Conservation (phyloP, 352 stramenopile species). For the Aphanomyces invadans region DNA sequence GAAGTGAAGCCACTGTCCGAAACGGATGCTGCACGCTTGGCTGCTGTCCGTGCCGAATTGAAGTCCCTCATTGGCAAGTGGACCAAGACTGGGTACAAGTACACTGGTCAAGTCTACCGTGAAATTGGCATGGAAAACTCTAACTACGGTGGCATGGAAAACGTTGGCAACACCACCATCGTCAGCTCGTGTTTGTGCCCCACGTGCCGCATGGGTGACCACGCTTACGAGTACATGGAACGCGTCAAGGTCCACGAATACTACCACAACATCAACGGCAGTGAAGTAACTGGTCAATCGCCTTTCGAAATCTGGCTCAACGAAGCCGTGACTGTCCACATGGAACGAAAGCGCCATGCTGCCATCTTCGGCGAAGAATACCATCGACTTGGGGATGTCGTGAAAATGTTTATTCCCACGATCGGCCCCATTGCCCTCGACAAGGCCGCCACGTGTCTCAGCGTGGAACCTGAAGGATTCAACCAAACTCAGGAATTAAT, state of each 20-base stretch:
- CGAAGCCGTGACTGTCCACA: slow-evolving; percentile 72
- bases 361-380: slow-evolving; percentile 66
- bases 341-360: slow-evolving; percentile 58
- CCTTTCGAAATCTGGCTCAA: slow-evolving; percentile 80
- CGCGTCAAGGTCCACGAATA: slow-evolving; percentile 78
- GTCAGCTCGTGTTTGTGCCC: slow-evolving; percentile 63
- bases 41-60: slow-evolving; percentile 42
- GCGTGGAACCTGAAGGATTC: slow-evolving; percentile 62
- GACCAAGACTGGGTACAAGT: slow-evolving; percentile 80
- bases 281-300: slow-evolving; percentile 68
- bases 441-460: slow-evolving; percentile 59
- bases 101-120: slow-evolving; percentile 68
- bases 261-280: slow-evolving; percentile 81
- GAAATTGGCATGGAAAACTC: slow-evolving; percentile 81
- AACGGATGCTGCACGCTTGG: slow-evolving; percentile 40
- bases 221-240: slow-evolving; percentile 76
- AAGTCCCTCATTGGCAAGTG: slow-evolving; percentile 56
- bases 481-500: slow-evolving; percentile 77
- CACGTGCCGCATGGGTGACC: slow-evolving; percentile 66
- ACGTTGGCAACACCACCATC: slow-evolving; percentile 76
- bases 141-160: slow-evolving; percentile 77
- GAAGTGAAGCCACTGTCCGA: slow-evolving; percentile 34
- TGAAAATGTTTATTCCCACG: slow-evolving; percentile 65
- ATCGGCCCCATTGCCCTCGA: slow-evolving; percentile 62
- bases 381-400: slow-evolving; percentile 56